Evolutionary conservation across 2,329 filamentous ascomycete genomes (phyloP).

Genomic region (Didymella lethalis): DNA sequence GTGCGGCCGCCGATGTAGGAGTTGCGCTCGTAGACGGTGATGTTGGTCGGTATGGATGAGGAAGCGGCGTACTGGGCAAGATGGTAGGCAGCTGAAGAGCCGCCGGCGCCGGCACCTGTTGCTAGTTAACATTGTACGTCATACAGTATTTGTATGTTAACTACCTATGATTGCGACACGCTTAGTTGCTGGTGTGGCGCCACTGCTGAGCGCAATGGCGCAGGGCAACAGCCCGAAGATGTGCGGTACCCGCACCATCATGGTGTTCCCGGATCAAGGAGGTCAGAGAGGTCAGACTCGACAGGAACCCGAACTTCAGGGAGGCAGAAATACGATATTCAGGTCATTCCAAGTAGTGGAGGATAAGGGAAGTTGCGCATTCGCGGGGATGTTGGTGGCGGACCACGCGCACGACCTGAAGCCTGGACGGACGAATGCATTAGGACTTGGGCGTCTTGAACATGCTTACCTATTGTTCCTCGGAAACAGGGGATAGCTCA

Average conservation of each 20-base stretch:
- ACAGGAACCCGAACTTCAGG: neutral
- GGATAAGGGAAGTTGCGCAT: conserved; percentile 2
- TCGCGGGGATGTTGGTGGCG: conserved; percentile 10
- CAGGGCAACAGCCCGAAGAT: conserved; percentile 29
- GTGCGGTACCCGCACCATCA: conserved; percentile 26
- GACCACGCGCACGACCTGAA: conserved; percentile 17
- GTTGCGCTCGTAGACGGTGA: conserved; percentile 87
- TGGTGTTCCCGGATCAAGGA: neutral
- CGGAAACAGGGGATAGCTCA: neutral
- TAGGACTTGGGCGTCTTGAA: neutral
- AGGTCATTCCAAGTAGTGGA: neutral
- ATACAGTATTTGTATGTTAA: neutral
- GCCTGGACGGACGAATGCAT: conserved; percentile 5
- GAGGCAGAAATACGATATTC: neutral
- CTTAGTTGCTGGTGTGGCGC: conserved; percentile 32
- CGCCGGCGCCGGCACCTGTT: conserved; percentile 85
- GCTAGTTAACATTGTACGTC: conserved; percentile 15
- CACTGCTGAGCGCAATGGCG: conserved; percentile 28
- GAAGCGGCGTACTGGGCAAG: conserved; percentile 74
- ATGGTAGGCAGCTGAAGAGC: conserved; percentile 86
- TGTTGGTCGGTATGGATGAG: conserved; percentile 69
- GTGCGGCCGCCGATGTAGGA: conserved; percentile 82
- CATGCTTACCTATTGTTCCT: neutral
- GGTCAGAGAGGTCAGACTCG: neutral
- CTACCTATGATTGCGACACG: conserved; percentile 51